Evolutionary conservation across 1,284 basidiomycete genomes (phyloP), one percentile per base, ranked within the genome.

Genomic region (Melampsora larici-populina): DNA sequence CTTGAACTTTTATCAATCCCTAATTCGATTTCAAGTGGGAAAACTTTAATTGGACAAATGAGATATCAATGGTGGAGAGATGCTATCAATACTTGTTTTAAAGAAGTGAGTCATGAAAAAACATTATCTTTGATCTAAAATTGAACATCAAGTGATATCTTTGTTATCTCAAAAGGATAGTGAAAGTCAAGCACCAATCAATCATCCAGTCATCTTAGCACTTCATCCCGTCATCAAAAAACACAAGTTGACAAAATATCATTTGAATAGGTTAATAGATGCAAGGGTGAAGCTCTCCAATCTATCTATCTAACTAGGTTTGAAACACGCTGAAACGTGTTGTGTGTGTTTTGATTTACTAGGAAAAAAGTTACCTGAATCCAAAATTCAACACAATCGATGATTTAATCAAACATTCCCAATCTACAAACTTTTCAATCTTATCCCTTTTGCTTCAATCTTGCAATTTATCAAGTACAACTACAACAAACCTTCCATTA

Each of bases 41-140:
- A 58, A 9, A 15, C 48, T 5, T 2, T 17, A 21, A 66, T 74
- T 36, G 72, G 46, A 2, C 24, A 40, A 49, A 66, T 74, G 5
- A 2, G 48, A 21, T 66, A 55, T 17, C 72, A 66, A 15, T 74
- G 72, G 72, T 74, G 72, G 72, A 74, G 63, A 48, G 48, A 74
- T 24, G 63, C 72, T 2, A 66, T 74, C 48, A 18, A 74, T 18
- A 4, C 5, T 33, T 74, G 72, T 48, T 74, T 40, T 40, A 21
- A 31, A 33, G 31, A 46, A 67, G 18, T 18, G 36, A 18, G 29
- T 31, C 3, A 26, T 48, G n/a, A n/a, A n/a, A n/a, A n/a, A n/a
- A n/a, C n/a, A n/a, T n/a, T n/a, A n/a, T n/a, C n/a, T n/a, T n/a
- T n/a, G n/a, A n/a, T n/a, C n/a, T n/a, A n/a, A n/a, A n/a, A n/a